Evolutionary conservation across 2,329 filamentous ascomycete genomes (phyloP), one percentile per base, ranked within the genome.

Genomic region (Fusarium incarnatum): DNA sequence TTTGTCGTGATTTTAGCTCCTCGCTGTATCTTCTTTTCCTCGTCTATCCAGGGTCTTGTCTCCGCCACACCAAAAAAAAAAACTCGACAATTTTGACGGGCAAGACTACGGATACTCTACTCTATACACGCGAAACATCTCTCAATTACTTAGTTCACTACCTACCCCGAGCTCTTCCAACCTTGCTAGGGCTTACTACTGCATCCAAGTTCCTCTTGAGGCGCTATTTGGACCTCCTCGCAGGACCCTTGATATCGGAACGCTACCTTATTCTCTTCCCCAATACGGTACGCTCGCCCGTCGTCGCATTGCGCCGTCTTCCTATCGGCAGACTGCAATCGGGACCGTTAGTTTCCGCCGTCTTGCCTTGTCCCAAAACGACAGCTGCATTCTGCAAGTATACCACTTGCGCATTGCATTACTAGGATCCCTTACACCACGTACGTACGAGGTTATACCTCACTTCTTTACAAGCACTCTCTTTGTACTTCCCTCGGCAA

Each of bases 251-350:
- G 61, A 57, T 71, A 60, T 64, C 54, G 53, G 60, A 47, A 44
- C 63, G 45, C 41, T 55, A 44, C 63, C 41, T 41, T 55, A 22
- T 54, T 55, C 44, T 48, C 53, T 70, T 64, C 64, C 60, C 69
- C 53, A 61, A 75, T 75, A 70, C 62, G 56, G 71, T 50, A 55
- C 64, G 59, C 58, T 62, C 64, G 53, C 59, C 64, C 58, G 52
- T 67, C 23, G 64, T 74, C 63, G 69, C 73, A 74, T 74, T 64
- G 60, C 71, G 67, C 65, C 64, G 57, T 62, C 54, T 55, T 32
- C 52, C 23, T 37, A 37, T 45, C 64, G 53, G 44, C 45, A 53
- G 41, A 46, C 37, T 66, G 30, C 64, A 50, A 61, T 73, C 45
- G 34, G 25, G 46, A 47, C 68, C 22, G 49, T 64, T 73, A 57